Conservation (phyloP, 2,329 filamentous ascomycete species). For the Gnomoniopsis smithogilvyi region DNA sequence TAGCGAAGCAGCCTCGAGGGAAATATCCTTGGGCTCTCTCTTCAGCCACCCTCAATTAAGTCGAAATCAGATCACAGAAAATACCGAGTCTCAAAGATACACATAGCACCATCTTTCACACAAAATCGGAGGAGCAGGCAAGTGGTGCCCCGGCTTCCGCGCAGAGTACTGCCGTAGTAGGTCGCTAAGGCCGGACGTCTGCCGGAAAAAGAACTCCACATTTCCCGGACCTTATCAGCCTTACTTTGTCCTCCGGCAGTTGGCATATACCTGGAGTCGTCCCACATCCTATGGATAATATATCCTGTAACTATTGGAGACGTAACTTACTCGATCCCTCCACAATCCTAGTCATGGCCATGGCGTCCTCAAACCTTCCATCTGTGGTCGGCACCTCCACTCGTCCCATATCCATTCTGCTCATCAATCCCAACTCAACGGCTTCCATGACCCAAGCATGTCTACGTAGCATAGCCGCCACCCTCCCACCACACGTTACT, state of each 20-base stretch:
- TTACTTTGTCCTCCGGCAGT: neutral
- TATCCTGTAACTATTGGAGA: neutral
- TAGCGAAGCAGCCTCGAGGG: too few species aligned
- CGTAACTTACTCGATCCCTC: neutral
- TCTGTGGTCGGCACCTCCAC: slow-evolving; percentile 13
- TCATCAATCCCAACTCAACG: slow-evolving; percentile 63
- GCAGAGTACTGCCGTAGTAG: neutral
- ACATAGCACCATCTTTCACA: neutral
- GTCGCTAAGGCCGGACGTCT: neutral
- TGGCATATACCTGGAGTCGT: neutral
- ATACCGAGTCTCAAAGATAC: neutral
- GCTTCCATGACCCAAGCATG: slow-evolving; percentile 54
- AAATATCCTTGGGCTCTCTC: too few species aligned
- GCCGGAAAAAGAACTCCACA: neutral
- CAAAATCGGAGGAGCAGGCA: neutral
- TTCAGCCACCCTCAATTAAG: too few species aligned
- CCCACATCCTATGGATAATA: neutral
- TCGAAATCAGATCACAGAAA: too few species aligned
- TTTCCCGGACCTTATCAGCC: neutral
- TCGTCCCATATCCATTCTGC: slow-evolving; percentile 39
- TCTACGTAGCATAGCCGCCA: slow-evolving; percentile 37
- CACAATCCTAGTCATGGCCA: neutral
- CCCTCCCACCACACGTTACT: slow-evolving; percentile 42
- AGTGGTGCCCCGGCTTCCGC: neutral
- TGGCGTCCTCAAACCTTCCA: neutral